A percentile compares a stretch with the other conserved stretches of the same genome.
Conservation (phyloP, 352 stramenopile species). For the Salisapilia sapeloensis region DNA sequence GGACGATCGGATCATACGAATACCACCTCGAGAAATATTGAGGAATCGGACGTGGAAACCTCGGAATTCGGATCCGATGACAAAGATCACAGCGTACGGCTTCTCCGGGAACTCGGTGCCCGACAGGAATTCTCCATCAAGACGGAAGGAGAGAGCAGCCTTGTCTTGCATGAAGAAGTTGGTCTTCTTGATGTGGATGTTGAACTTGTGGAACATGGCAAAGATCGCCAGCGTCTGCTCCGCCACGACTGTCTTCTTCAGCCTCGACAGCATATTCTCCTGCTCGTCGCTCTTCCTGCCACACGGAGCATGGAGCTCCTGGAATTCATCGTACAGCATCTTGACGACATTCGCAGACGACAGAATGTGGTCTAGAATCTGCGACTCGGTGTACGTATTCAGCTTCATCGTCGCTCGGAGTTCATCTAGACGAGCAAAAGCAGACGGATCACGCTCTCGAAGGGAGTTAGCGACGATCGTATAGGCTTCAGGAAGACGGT, state of each 20-base stretch:
- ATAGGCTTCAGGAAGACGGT: conserved; percentile 64
- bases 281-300: conserved; percentile 18
- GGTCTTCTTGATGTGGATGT: conserved; percentile 63
- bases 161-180: conserved; percentile 79
- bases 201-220: conserved; percentile 71
- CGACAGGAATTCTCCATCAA: conserved; percentile 59
- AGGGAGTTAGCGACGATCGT: conserved; percentile 64
- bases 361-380: conserved; percentile 79
- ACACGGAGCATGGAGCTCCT: conserved; percentile 40
- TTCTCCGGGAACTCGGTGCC: conserved; percentile 63
- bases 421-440: conserved; percentile 60
- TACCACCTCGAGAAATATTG: conserved; percentile 91
- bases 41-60: conserved; percentile 97
- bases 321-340: conserved; percentile 64
- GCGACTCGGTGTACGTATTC: conserved; percentile 76
- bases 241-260: conserved; percentile 57
- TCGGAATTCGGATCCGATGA: conserved; percentile 92
- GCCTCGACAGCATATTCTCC: conserved; percentile 32
- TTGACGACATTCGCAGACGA: conserved; percentile 47
- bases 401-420: conserved; percentile 72
- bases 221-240: conserved; percentile 70
- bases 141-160: conserved; percentile 47
- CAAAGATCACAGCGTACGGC: conserved; percentile 90
- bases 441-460: conserved; percentile 50
- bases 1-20: conserved; percentile 83